Evolutionary conservation across 2,329 filamentous ascomycete species (phyloP), one percentile per base, ranked within the genome.

Genomic region (Chrysoporthe austroafricana): DNA sequence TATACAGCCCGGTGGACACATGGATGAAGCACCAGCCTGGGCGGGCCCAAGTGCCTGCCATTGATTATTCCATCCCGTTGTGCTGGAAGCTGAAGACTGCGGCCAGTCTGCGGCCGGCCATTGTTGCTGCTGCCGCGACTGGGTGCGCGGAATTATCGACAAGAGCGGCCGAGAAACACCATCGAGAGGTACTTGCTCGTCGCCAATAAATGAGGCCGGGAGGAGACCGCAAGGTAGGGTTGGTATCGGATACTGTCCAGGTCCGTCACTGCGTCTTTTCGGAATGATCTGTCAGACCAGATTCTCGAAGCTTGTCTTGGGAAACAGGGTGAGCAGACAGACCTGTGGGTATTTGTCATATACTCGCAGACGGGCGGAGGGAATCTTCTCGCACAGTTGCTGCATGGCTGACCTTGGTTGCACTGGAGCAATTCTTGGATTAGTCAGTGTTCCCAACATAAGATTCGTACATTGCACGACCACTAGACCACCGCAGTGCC

Each of bases 361-460:
- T 87, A 87, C 70, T 84, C 79, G 73, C 85, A 87, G 7, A 76
- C 72, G 0, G 84, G 84, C 63, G 81, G 82, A 0, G 85, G 85
- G 69, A 84, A 86, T 42, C 84, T 79, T 48, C 84, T 81, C 34
- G 79, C 76, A 70, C 85, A 87, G 72, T 86, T 85, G 56, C 80
- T 81, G 75, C 85, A 86, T 16, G 85, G 85, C 42, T 84, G 83
- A 36, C 81, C 80, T 71, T 85, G 83, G 71, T 85, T 84, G 73
- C 85, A 87, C 84, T 86, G 67, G 36, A 43, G 18, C 36, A 50
- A 14, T 11, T 48, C 42, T 46, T 48, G 42, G 16, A 32, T 66
- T 36, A 70, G 69, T 60, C 21, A 21, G 13, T 65, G 9, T 39
- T 26, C 32, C 32, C 36, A 18, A 5, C 32, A 42, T 34, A 42